Base-by-base conservation (phyloP, 306 rosid genomes). In the Inga leiocalycina region DNA sequence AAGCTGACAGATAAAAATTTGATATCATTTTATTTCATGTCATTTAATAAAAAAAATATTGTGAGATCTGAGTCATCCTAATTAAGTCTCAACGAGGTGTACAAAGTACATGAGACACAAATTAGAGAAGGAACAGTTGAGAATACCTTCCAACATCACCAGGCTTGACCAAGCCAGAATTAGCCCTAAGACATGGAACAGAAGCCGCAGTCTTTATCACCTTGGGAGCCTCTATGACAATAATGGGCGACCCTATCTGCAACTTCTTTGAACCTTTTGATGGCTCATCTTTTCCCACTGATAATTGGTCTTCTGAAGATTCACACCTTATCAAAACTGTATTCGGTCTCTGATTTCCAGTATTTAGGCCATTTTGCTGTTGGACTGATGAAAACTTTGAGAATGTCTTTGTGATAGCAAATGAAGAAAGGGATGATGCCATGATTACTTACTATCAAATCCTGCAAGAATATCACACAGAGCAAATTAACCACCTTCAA, bases 61-160 rank as follows among this genome's bases (percentile, higher is more conserved):
- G 59, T 52, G 17, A 56, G 27, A 56, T 8, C 3, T 57, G 32
- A n/a, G 13, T 13, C 32, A 8, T 57, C 65, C 65, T 20, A 57
- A 57, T n/a, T n/a, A 57, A 19, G 8, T 16, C 9, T 16, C 27
- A n/a, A 57, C 9, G 32, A 57, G 65, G 27, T 0, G 32, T 57
- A 0, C 66, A 22, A 10, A n/a, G 32, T n/a, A 59, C 34, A n/a
- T 10, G 66, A 59, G 66, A 59, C 10, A 14, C 34, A 71, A 15
- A 14, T 6, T 65, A 65, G 43, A 65, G 2, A 4, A 6, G 43
- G 10, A 65, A 6, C 12, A 32, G 71, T 8, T 20, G 10, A 71
- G 19, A 72, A 56, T 82, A 92, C 98, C 98, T 91, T 88, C 97
- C 94, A 35, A 95, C 98, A 54, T 92, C 98, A 35, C 98, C 97